Evolutionary conservation across 169 alveolate genomes (phyloP).

Genomic region (Cystoisospora suis): DNA sequence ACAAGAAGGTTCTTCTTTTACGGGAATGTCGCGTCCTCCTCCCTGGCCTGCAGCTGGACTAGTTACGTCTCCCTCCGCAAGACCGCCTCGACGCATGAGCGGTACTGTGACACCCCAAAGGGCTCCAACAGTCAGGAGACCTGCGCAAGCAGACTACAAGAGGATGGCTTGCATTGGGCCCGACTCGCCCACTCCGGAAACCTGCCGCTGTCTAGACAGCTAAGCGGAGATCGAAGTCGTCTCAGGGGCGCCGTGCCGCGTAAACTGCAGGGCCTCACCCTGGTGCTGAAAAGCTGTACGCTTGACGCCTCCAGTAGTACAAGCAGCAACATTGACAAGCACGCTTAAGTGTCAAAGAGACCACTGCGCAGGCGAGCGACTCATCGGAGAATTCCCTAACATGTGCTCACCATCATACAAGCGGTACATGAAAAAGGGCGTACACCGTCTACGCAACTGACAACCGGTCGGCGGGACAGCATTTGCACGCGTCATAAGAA

Average conservation of each 20-base stretch:
- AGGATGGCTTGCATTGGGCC: no score
- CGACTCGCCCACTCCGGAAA: no score
- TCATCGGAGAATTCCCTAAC: no score
- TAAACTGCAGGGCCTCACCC: neutral
- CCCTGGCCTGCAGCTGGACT: neutral
- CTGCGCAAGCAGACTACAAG: no score
- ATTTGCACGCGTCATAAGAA: neutral
- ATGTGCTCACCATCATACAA: no score
- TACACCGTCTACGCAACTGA: neutral
- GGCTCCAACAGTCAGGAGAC: constrained; percentile 25
- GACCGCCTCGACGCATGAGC: constrained; percentile 31
- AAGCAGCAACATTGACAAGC: no score
- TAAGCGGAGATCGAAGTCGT: no score
- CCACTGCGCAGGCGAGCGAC: no score
- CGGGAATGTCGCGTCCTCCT: neutral
- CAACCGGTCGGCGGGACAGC: neutral
- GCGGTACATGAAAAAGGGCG: neutral
- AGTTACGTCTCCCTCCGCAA: neutral
- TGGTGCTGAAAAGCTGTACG: no score
- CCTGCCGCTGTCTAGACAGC: no score
- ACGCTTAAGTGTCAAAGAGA: no score
- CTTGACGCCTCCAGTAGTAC: no score
- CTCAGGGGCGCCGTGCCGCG: neutral
- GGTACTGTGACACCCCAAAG: constrained; percentile 48
- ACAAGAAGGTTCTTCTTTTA: neutral